These are phyloP conservation scores for Apiospora phragmitis DNA, from an alignment of 2,329 filamentous ascomycete species.

Conservation along the genomic window DNA sequence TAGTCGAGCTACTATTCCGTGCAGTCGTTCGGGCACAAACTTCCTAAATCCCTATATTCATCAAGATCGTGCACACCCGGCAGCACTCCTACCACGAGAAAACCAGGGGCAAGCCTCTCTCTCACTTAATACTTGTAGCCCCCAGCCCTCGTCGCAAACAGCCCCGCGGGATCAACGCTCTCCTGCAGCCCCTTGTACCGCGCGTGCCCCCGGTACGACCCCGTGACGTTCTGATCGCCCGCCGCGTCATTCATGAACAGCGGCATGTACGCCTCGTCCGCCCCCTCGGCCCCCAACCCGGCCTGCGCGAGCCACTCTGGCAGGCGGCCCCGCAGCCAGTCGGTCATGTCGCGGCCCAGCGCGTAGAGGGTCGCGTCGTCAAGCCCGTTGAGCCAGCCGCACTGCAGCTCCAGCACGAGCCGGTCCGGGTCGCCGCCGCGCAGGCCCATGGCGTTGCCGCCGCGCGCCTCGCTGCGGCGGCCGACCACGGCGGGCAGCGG, in stretches of 20 bases:
- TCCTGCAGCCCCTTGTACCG: constrained; percentile 33
- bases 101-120: background rate
- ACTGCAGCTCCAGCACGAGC: constrained; percentile 26
- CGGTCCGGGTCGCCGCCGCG: constrained; percentile 23
- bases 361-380: constrained; percentile 14
- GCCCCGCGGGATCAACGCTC: constrained; percentile 29
- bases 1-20: too few relatives aligned
- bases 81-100: background rate
- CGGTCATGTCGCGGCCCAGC: constrained; percentile 18
- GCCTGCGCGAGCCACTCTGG: constrained; percentile 11
- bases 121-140: constrained; percentile 26
- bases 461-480: constrained; percentile 19
- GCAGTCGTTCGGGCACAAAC: too few relatives aligned
- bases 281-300: background rate
- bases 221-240: constrained; percentile 32
- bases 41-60: too few relatives aligned
- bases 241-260: constrained; percentile 38
- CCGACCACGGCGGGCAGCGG: constrained; percentile 29
- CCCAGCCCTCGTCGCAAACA: constrained; percentile 27
- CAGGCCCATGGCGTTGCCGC: constrained; percentile 29
- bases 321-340: constrained; percentile 21
- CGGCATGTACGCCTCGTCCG: constrained; percentile 25
- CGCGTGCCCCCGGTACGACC: constrained; percentile 28
- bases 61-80: too few relatives aligned
- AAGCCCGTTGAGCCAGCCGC: constrained; percentile 24